Evolutionary conservation across 345 rosid species (phyloP), one percentile per base, ranked within the genome.

Genomic region (Reutealis trisperma): DNA sequence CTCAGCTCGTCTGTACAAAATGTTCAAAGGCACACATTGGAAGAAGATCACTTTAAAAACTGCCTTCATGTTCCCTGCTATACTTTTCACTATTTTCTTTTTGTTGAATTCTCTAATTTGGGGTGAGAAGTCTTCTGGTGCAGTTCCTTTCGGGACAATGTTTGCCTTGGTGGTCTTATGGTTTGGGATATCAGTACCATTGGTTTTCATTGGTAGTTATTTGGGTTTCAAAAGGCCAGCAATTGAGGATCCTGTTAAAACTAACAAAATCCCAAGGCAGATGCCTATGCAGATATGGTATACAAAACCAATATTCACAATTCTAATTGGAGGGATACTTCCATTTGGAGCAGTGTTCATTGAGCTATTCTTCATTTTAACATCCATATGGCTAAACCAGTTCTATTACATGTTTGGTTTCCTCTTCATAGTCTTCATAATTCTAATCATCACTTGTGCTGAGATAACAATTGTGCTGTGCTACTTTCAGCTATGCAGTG

Each of bases 141-240:
- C 88, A 9, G 88, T 85, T 61, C 88, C 88, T 16, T 85, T 85
- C 15, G 88, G 88, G 9, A 85, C 88, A n/a, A 83, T 85, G 86
- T 85, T 83, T 41, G 86, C 86, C 10, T 65, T 85, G 78, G 86
- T 83, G 55, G 78, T 80, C 83, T 69, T 85, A 12, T 85, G 88
- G 88, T 85, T 85, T 66, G 88, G 88, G 4, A 85, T 85, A 34
- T 83, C 88, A 19, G 88, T 85, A 4, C 88, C 88, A n/a, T 81
- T 85, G 18, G 88, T 85, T 54, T 83, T 85, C 65, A 75, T 83
- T 12, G 88, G 88, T 10, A 78, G 81, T 63, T 85, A 83, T 34
- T 25, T 85, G 8, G 88, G 88, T 18, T 82, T 71, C 72, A 78
- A 45, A 72, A 85, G 75, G 82, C 82, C 86, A 15, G 82, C 83